Percentiles rank a stretch among this genome's conserved stretches.
These are phyloP conservation scores for Hura crepitans DNA, from an alignment of 441 rosid genomes.

Conservation along the genomic window DNA sequence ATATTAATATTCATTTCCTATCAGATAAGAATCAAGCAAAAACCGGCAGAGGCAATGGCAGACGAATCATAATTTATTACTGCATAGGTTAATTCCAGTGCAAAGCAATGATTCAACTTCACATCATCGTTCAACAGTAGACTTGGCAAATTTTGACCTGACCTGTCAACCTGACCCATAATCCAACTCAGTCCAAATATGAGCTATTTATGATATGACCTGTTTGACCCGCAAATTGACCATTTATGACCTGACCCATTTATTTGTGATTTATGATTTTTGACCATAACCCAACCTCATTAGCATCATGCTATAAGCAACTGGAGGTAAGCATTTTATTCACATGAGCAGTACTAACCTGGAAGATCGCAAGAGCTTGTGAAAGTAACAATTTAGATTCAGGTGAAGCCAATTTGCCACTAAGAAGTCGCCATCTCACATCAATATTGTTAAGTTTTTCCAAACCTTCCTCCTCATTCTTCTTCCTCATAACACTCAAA, in stretches of 20 bases:
- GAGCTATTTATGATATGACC: too few species aligned
- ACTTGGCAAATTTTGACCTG: neutral
- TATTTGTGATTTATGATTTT: neutral
- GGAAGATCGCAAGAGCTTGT: conserved; percentile 48
- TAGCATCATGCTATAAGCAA: neutral
- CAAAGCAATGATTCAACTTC: too few species aligned
- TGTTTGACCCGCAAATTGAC: too few species aligned
- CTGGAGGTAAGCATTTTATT: neutral
- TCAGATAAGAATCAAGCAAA: neutral
- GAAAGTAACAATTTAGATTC: conserved; percentile 55
- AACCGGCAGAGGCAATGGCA: neutral
- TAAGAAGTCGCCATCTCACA: conserved; percentile 63
- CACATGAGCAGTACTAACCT: conserved; percentile 37
- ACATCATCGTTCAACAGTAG: neutral
- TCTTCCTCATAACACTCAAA: conserved; percentile 41
- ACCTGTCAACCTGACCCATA: conserved; percentile 2
- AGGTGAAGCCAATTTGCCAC: conserved; percentile 45
- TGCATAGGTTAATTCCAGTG: neutral
- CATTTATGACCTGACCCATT: neutral
- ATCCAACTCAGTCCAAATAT: neutral
- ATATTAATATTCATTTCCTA: neutral
- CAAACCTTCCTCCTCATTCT: conserved; percentile 42
- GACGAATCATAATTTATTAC: neutral
- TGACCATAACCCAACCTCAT: too few species aligned
- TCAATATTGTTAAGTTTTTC: conserved; percentile 33